These are phyloP conservation scores for Globisporangium cederbergense DNA, from an alignment of 352 stramenopile genomes.

Conservation along the genomic window DNA sequence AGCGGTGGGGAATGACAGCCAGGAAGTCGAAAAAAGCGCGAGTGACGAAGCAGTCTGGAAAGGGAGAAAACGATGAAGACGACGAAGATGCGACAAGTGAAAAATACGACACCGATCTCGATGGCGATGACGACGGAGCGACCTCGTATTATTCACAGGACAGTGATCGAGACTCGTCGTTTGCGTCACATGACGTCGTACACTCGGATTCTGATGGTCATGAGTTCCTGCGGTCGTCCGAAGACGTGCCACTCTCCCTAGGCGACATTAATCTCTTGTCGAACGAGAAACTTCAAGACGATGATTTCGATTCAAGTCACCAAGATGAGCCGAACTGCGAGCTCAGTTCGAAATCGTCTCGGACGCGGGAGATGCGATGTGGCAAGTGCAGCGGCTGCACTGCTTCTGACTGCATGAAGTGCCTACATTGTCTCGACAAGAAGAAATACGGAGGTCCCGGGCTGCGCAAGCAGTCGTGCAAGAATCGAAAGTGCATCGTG, in stretches of 20 bases:
- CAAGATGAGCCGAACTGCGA: constrained; percentile 27
- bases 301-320: constrained; percentile 20
- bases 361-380: constrained; percentile 71
- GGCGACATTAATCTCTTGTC: constrained; percentile 28
- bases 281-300: constrained; percentile 33
- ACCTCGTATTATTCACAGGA: constrained; percentile 50
- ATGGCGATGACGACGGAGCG: constrained; percentile 28
- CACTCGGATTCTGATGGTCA: constrained; percentile 28
- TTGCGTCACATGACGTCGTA: constrained; percentile 17
- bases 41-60: constrained; percentile 11
- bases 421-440: constrained; percentile 77
- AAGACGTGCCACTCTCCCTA: constrained; percentile 29
- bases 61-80: constrained; percentile 14
- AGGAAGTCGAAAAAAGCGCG: constrained; percentile 41
- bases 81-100: constrained; percentile 27
- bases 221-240: constrained; percentile 28
- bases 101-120: constrained; percentile 34
- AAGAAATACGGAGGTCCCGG: constrained; percentile 83
- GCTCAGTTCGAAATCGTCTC: constrained; percentile 30
- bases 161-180: constrained; percentile 51
- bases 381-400: constrained; percentile 69
- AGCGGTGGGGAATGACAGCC: constrained; percentile 44
- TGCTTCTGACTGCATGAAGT: constrained; percentile 73
- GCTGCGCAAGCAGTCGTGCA: constrained; percentile 80
- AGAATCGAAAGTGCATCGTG: constrained; percentile 66